Conservation (phyloP, 2,329 filamentous ascomycete genomes). For the Rhexocercosporidium sp. region DNA sequence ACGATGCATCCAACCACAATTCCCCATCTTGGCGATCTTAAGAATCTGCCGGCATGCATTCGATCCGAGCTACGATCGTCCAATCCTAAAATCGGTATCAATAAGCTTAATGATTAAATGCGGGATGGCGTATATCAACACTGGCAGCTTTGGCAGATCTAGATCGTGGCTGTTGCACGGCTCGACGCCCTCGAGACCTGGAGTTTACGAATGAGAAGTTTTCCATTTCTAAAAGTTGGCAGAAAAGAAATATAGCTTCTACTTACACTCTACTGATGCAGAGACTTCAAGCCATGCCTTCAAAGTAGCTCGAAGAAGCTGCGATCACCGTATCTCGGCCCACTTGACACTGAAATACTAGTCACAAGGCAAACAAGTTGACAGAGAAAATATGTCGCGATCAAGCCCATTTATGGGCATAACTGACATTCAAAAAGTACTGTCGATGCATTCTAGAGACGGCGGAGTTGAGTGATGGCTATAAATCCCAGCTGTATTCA, state of each 20-base stretch:
- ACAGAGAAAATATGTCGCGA: neutral
- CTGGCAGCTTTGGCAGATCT: neutral
- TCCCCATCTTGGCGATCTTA: neutral
- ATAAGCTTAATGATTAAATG: neutral
- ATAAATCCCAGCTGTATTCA: neutral
- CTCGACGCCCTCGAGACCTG: neutral
- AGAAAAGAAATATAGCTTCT: neutral
- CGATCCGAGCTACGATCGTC: neutral
- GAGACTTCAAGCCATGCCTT: neutral
- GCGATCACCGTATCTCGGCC: neutral
- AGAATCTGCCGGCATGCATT: neutral
- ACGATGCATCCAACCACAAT: neutral
- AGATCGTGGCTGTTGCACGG: neutral
- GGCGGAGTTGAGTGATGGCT: neutral
- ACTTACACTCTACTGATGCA: neutral
- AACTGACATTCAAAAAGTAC: neutral
- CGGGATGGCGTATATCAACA: neutral
- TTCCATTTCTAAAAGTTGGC: neutral
- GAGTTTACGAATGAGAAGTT: neutral
- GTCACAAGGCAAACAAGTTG: neutral
- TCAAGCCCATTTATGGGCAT: neutral
- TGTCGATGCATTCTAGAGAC: no score
- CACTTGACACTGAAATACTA: neutral
- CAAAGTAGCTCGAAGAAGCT: neutral
- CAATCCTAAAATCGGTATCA: neutral